A percentile compares a stretch with the other conserved stretches of the same genome.
phyloP scores from a whole-genome alignment of 305 asterid genomes.

The Salvia sclarea region DNA sequence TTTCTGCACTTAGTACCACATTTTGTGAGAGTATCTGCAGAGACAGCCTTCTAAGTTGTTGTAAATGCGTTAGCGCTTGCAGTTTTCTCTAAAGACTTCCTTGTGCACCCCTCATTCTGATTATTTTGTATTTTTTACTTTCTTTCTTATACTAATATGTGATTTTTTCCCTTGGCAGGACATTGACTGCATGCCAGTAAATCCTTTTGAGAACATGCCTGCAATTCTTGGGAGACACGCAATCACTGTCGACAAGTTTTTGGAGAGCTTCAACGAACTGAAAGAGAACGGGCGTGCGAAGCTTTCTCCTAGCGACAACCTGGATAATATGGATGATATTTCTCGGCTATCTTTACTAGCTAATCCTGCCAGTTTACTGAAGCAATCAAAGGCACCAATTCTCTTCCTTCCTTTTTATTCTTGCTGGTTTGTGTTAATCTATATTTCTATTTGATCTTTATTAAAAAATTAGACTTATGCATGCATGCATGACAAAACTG shows the following conservation, averaged over 20 bases:
- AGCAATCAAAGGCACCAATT: constrained; percentile 60
- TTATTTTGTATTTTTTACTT: neutral
- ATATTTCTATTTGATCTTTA: constrained; percentile 21
- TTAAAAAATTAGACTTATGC: constrained; percentile 3
- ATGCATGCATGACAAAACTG: constrained; percentile 20
- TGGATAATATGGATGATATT: constrained; percentile 49
- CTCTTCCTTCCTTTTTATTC: constrained; percentile 29
- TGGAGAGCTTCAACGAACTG: constrained; percentile 59
- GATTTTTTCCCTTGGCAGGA: constrained; percentile 59
- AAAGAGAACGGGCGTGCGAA: constrained; percentile 53
- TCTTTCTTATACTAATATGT: constrained; percentile 8
- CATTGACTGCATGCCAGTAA: constrained; percentile 89
- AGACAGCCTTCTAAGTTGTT: constrained; percentile 19
- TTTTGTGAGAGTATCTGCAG: constrained; percentile 20
- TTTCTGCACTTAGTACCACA: constrained; percentile 8
- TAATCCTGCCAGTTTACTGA: constrained; percentile 49
- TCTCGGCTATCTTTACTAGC: constrained; percentile 56
- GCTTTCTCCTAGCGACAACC: constrained; percentile 48
- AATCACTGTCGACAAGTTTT: constrained; percentile 54
- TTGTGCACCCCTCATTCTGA: constrained; percentile 18
- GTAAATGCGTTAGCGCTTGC: constrained; percentile 13
- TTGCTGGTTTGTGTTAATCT: constrained; percentile 15
- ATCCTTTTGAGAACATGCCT: constrained; percentile 76
- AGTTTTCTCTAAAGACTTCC: constrained; percentile 6
- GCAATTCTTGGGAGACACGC: constrained; percentile 58